Evolutionary conservation across 345 rosid species (phyloP).

Genomic region (Carallia brachiata): DNA sequence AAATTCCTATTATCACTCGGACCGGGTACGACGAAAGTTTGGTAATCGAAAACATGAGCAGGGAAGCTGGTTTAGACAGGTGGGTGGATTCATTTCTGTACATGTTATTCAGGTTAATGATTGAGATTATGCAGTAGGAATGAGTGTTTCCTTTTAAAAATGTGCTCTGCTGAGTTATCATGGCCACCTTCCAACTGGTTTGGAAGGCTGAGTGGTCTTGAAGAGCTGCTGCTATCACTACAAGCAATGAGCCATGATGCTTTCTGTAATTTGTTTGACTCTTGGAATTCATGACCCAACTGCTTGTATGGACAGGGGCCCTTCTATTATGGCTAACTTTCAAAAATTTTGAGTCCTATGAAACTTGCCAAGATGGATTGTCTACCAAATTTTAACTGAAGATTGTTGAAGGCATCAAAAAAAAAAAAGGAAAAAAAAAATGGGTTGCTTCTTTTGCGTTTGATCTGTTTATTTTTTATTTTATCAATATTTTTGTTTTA

Average conservation of each 20-base stretch:
- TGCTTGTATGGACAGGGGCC: too few species aligned
- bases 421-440: too few species aligned
- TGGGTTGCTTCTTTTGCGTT: too few species aligned
- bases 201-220: not conserved
- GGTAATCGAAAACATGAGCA: slow-evolving; percentile 13
- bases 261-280: not conserved
- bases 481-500: too few species aligned
- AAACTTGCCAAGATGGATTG: too few species aligned
- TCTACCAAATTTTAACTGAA: too few species aligned
- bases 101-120: slow-evolving; percentile 15
- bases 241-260: not conserved
- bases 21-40: slow-evolving; percentile 13
- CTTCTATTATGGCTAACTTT: too few species aligned
- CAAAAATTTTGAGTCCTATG: too few species aligned
- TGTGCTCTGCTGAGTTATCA: not conserved
- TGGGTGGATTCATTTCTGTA: slow-evolving; percentile 12
- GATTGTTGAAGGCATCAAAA: too few species aligned
- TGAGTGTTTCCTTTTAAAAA: slow-evolving; percentile 5
- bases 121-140: slow-evolving; percentile 13
- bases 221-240: not conserved
- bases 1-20: slow-evolving; percentile 15
- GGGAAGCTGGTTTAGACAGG: slow-evolving; percentile 18
- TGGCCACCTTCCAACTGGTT: not conserved
- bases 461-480: too few species aligned
- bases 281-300: too few species aligned